phyloP scores from a whole-genome alignment of 495 filamentous ascomycete species.

The Apiosordaria backusii region DNA sequence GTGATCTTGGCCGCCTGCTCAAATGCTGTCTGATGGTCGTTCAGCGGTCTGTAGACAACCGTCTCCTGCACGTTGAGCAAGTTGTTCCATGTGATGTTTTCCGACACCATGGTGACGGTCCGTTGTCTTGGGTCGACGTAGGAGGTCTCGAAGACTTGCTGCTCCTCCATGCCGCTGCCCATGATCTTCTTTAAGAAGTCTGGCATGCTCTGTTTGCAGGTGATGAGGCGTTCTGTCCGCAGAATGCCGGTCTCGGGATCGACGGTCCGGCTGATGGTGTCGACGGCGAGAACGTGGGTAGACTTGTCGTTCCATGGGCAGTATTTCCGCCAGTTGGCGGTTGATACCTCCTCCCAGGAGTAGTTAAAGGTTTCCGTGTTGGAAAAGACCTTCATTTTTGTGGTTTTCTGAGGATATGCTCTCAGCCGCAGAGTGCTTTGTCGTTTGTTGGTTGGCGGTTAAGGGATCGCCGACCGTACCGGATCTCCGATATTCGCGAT shows the following conservation, averaged over 20 bases:
- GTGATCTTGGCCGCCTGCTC: constrained; percentile 87
- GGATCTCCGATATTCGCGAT: constrained; percentile 23
- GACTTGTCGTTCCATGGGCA: constrained; percentile 97
- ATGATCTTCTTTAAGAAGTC: constrained; percentile 79
- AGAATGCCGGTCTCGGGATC: constrained; percentile 83
- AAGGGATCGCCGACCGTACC: constrained; percentile 4
- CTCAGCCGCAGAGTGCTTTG: neutral
- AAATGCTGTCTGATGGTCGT: constrained; percentile 68
- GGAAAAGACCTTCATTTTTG: constrained; percentile 91
- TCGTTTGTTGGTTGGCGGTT: constrained; percentile 2
- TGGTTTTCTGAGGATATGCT: constrained; percentile 7
- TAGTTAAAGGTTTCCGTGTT: constrained; percentile 87
- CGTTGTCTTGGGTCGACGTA: constrained; percentile 80
- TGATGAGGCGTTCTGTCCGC: constrained; percentile 94
- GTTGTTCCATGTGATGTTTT: constrained; percentile 86
- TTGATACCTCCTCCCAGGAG: constrained; percentile 97
- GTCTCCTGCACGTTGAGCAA: constrained; percentile 86
- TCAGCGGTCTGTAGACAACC: constrained; percentile 71
- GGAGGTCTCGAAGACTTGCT: constrained; percentile 88
- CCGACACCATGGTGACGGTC: constrained; percentile 90
- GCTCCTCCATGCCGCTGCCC: constrained; percentile 61
- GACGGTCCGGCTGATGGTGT: constrained; percentile 79
- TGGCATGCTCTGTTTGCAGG: constrained; percentile 83
- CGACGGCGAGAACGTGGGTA: constrained; percentile 89
- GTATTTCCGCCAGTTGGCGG: constrained; percentile 99